Conservation (phyloP, 1,139 yeast genomes). For the Taphrina betulina region DNA sequence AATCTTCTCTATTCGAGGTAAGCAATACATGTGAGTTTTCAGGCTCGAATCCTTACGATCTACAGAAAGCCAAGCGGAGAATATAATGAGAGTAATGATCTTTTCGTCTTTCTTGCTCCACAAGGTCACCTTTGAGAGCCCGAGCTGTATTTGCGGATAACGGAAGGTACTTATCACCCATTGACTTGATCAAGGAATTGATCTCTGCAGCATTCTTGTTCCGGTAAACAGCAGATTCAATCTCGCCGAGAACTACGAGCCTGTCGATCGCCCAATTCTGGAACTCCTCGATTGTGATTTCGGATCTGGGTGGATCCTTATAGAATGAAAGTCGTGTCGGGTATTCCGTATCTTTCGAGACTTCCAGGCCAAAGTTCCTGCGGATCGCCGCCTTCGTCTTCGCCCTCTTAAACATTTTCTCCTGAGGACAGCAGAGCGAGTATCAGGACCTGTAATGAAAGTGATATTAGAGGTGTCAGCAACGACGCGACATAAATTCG, state of each 20-base stretch:
- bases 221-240: constrained; percentile 71
- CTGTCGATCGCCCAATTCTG: constrained; percentile 96
- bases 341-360: constrained; percentile 45
- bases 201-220: constrained; percentile 65
- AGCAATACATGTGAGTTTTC: neutral
- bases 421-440: no score
- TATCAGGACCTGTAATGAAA: no score
- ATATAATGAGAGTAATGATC: constrained; percentile 93
- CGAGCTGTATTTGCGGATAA: constrained; percentile 46
- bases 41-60: constrained; percentile 48
- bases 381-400: constrained; percentile 53
- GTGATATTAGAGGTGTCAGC: no score
- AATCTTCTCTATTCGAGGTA: constrained; percentile 54
- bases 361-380: constrained; percentile 53
- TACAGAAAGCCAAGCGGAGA: constrained; percentile 81
- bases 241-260: constrained; percentile 74
- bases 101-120: constrained; percentile 64
- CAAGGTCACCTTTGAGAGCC: constrained; percentile 39
- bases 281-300: constrained; percentile 85
- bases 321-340: constrained; percentile 65
- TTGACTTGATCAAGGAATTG: constrained; percentile 63
- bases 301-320: constrained; percentile 71
- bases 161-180: constrained; percentile 66
- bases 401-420: constrained; percentile 12
- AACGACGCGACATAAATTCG: no score